These are phyloP conservation scores for Trichophyton benhamiae DNA, from an alignment of 2,329 filamentous ascomycete species.

Conservation along the genomic window DNA sequence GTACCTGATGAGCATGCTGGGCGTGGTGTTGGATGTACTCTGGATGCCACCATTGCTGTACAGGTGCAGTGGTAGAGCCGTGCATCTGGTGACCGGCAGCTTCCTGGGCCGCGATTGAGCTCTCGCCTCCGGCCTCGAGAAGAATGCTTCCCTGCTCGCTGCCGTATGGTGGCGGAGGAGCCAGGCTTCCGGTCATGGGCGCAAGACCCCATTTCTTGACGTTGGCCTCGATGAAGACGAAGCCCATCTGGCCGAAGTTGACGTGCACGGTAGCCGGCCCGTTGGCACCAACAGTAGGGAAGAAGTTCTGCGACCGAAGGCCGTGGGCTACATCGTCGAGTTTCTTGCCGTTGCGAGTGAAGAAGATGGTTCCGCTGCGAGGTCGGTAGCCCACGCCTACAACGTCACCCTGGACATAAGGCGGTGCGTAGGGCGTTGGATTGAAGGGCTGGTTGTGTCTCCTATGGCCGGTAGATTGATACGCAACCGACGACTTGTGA, in stretches of 20 bases:
- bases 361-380: constrained; percentile 89
- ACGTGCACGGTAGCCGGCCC: constrained; percentile 88
- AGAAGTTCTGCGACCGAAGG: constrained; percentile 90
- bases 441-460: constrained; percentile 88
- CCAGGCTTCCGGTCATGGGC: constrained; percentile 87
- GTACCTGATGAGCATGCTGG: constrained; percentile 6
- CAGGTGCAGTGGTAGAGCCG: not conserved
- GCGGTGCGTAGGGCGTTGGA: constrained; percentile 66
- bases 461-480: constrained; percentile 74
- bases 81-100: too few species aligned
- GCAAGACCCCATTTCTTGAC: constrained; percentile 99
- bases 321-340: constrained; percentile 89
- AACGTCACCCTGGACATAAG: constrained; percentile 84
- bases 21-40: constrained; percentile 27
- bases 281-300: constrained; percentile 91
- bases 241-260: constrained; percentile 95
- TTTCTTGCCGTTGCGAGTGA: constrained; percentile 92
- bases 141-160: constrained; percentile 95
- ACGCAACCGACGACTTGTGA: constrained; percentile 86
- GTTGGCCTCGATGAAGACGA: constrained; percentile 98
- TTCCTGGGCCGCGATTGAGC: not conserved
- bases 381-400: constrained; percentile 91
- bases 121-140: constrained; percentile 60
- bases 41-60: not conserved
- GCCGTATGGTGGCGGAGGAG: constrained; percentile 89